phyloP scores from a whole-genome alignment of 495 filamentous ascomycete genomes.

The Opeltia flavorubescens region DNA sequence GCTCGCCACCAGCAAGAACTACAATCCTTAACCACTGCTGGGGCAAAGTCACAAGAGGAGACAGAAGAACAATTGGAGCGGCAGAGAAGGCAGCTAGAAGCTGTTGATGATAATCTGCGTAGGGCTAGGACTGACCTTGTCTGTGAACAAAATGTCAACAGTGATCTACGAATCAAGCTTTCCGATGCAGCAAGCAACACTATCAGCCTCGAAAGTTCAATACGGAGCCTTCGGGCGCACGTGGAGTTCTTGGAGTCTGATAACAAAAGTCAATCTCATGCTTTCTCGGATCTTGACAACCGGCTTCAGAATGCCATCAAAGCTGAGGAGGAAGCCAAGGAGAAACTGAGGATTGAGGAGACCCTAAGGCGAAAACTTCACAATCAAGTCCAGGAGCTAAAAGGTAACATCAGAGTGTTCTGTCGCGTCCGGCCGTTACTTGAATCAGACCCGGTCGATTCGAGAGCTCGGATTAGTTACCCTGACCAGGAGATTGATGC shows the following conservation, averaged over 20 bases:
- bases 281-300: conserved; percentile 62
- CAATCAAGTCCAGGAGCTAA: conserved; percentile 97
- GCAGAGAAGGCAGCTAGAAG: conserved; percentile 46
- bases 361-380: conserved; percentile 82
- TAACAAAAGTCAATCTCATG: conserved; percentile 67
- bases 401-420: conserved; percentile 97
- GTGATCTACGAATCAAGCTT: conserved; percentile 45
- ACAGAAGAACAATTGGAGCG: conserved; percentile 45
- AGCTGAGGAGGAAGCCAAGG: conserved; percentile 52
- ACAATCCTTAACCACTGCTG: conserved; percentile 45
- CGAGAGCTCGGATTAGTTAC: conserved; percentile 55
- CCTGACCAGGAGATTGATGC: conserved; percentile 64
- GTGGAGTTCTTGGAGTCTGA: conserved; percentile 83
- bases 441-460: conserved; percentile 36
- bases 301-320: conserved; percentile 63
- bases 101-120: conserved; percentile 43
- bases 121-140: conserved; percentile 25
- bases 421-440: conserved; percentile 85
- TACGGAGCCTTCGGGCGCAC: conserved; percentile 57
- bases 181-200: conserved; percentile 47
- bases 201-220: conserved; percentile 55
- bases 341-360: conserved; percentile 83
- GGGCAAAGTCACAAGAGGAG: conserved; percentile 48
- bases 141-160: conserved; percentile 39
- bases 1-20: conserved; percentile 45